These are phyloP conservation scores for Chlorella sp. DNA, from an alignment of 139 green algal genomes.

Conservation along the genomic window DNA sequence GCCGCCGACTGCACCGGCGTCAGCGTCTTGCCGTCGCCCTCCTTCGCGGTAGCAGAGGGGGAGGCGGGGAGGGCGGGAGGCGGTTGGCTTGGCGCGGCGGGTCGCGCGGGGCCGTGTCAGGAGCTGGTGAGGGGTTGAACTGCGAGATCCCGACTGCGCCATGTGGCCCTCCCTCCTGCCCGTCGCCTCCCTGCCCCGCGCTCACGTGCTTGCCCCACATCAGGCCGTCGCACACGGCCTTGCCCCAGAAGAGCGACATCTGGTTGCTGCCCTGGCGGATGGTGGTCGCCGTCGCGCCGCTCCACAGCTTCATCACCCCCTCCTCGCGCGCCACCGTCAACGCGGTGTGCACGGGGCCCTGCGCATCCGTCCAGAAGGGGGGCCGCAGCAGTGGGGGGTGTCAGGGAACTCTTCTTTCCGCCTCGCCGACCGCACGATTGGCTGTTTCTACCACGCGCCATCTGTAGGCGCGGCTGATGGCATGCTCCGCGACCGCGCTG, in stretches of 20 bases:
- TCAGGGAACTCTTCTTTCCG: no score
- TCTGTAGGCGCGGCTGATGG: no score
- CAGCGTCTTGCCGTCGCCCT: conserved; percentile 81
- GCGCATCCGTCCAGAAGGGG: background rate
- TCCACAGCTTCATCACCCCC: conserved; percentile 85
- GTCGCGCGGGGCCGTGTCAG: no score
- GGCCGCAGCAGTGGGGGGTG: no score
- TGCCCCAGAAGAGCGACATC: conserved; percentile 95
- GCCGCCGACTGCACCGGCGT: conserved; percentile 77
- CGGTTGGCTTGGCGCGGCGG: no score
- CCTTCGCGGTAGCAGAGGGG: conserved; percentile 11
- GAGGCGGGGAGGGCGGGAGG: background rate
- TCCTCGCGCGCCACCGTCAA: conserved; percentile 83
- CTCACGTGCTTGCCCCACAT: conserved; percentile 77
- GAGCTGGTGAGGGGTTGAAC: no score
- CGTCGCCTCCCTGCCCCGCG: background rate
- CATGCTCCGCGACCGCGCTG: no score
- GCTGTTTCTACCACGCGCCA: no score
- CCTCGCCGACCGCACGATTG: no score
- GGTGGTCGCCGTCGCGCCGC: conserved; percentile 85
- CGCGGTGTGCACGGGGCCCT: conserved; percentile 86
- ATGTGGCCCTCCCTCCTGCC: background rate
- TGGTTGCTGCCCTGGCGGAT: conserved; percentile 96
- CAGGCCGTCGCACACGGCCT: conserved; percentile 77
- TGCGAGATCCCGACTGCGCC: no score